These are phyloP conservation scores for Nigrospora osmanthi DNA, from an alignment of 2,329 filamentous ascomycete species.

Conservation along the genomic window DNA sequence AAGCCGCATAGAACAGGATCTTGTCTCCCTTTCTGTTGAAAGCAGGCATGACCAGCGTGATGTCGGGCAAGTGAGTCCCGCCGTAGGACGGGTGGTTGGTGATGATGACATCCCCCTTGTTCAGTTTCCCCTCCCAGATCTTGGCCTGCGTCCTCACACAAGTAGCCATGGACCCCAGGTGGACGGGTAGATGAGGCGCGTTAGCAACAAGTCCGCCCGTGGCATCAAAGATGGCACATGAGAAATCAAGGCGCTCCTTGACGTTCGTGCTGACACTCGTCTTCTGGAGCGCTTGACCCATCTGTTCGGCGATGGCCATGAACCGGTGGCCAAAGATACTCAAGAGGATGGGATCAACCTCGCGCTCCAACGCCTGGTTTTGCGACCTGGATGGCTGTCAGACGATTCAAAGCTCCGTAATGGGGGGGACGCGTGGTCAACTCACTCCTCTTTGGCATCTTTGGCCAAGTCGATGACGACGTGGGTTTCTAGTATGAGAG, in stretches of 20 bases:
- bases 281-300: constrained; percentile 73
- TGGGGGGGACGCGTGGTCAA: neutral
- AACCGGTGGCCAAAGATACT: constrained; percentile 76
- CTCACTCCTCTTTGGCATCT: constrained; percentile 34
- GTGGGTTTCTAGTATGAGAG: constrained; percentile 75
- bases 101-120: constrained; percentile 73
- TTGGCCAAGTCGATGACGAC: constrained; percentile 79
- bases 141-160: constrained; percentile 71
- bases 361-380: constrained; percentile 18
- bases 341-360: constrained; percentile 68
- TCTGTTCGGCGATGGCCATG: constrained; percentile 81
- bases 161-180: constrained; percentile 79
- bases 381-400: constrained; percentile 14
- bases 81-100: constrained; percentile 81
- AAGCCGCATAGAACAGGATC: constrained; percentile 77
- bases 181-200: constrained; percentile 73
- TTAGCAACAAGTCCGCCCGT: constrained; percentile 72
- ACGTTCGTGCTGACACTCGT: constrained; percentile 75
- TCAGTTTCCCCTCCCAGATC: constrained; percentile 72
- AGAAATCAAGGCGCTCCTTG: constrained; percentile 77
- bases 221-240: constrained; percentile 72
- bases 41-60: constrained; percentile 73
- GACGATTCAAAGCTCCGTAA: neutral
- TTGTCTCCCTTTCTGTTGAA: constrained; percentile 58
- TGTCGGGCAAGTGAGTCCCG: constrained; percentile 76